A percentile compares a stretch with the other conserved stretches of the same genome.
phyloP scores from a whole-genome alignment of 306 rosid species.

The Potentilla sterilis region DNA sequence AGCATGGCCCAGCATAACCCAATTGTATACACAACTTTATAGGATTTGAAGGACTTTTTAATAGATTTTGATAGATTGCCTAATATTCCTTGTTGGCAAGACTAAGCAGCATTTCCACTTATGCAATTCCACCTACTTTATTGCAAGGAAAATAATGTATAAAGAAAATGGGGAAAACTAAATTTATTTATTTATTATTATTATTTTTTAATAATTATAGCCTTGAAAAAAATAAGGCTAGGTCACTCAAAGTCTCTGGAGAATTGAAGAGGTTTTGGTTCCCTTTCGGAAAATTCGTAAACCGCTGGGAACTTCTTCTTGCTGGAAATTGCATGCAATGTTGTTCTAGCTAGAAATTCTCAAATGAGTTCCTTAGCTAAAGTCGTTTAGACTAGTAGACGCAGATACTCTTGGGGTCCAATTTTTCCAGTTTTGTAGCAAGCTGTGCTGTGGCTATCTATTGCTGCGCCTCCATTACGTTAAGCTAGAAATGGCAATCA shows the following conservation, averaged over 20 bases:
- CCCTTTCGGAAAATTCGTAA: not conserved
- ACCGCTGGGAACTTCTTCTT: not conserved
- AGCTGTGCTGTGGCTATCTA: too few species aligned
- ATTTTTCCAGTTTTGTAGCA: too few species aligned
- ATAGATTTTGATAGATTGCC: not conserved
- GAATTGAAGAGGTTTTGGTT: not conserved
- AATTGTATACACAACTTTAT: not conserved
- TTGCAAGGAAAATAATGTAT: too few species aligned
- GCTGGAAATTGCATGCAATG: not conserved
- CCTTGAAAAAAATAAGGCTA: not conserved
- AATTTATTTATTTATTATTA: too few species aligned
- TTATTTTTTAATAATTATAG: too few species aligned
- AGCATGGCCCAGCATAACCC: not conserved
- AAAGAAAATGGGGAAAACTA: too few species aligned
- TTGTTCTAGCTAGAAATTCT: not conserved
- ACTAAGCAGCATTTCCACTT: too few species aligned
- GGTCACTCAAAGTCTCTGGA: not conserved
- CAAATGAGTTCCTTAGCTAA: not conserved
- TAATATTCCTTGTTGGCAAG: too few species aligned
- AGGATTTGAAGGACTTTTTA: not conserved
- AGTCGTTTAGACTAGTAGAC: not conserved
- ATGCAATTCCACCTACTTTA: too few species aligned
- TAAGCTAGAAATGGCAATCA: too few species aligned
- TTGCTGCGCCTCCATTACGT: too few species aligned
- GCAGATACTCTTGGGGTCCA: too few species aligned